Evolutionary conservation across 495 filamentous ascomycete genomes (phyloP).

Genomic region (Achaetomiella virescens): DNA sequence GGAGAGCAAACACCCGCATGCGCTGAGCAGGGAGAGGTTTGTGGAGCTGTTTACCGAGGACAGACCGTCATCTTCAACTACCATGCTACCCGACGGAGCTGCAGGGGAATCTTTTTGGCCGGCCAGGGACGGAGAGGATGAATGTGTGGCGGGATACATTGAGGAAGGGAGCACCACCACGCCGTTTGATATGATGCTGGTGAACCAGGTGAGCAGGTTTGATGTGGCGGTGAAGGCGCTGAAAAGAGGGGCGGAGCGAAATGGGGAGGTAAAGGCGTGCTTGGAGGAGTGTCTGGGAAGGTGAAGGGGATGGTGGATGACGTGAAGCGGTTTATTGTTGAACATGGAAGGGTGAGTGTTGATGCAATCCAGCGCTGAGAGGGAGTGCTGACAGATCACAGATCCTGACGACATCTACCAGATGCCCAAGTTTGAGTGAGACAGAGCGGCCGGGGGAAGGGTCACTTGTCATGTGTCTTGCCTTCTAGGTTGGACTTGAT

Average conservation of each 20-base stretch:
- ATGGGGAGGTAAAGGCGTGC: constrained; percentile 47
- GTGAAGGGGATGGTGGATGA: constrained; percentile 46
- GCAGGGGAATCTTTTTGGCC: constrained; percentile 58
- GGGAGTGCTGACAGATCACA: constrained; percentile 8
- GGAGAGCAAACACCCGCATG: constrained; percentile 57
- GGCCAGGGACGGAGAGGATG: constrained; percentile 45
- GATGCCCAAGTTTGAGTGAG: constrained; percentile 17
- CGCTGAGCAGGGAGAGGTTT: constrained; percentile 49
- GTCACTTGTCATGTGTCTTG: too few species aligned
- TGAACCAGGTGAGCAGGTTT: constrained; percentile 57
- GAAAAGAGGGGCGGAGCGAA: constrained; percentile 18
- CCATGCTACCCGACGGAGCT: constrained; percentile 60
- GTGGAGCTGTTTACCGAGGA: constrained; percentile 57
- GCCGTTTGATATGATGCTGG: constrained; percentile 69
- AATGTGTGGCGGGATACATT: constrained; percentile 55
- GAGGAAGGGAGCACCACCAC: constrained; percentile 71
- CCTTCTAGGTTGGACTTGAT: too few species aligned
- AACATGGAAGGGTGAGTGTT: constrained; percentile 37
- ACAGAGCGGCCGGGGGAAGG: too few species aligned
- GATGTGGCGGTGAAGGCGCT: constrained; percentile 57
- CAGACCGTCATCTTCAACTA: constrained; percentile 61
- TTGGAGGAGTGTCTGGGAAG: constrained; percentile 44
- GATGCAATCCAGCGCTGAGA: not conserved
- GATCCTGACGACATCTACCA: constrained; percentile 48
- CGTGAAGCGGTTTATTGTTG: constrained; percentile 51